Evolutionary conservation across 2,329 filamentous ascomycete species (phyloP).

Genomic region (Calonectria naviculata): DNA sequence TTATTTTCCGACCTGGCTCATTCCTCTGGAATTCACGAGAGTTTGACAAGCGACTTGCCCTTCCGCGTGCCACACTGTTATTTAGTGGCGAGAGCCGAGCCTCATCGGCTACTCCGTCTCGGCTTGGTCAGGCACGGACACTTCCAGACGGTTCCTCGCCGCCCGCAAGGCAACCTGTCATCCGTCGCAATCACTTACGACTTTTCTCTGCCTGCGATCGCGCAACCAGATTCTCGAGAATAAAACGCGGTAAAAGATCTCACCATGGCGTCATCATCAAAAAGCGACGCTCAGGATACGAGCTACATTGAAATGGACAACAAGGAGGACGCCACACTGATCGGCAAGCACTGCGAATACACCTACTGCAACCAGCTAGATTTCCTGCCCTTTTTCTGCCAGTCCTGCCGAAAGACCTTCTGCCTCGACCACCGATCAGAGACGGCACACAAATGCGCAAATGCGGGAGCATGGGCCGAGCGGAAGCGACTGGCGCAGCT

Average conservation of each 20-base stretch:
- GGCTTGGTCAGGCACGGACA: conserved; percentile 42
- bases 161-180: conserved; percentile 37
- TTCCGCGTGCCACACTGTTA: not conserved
- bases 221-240: not conserved
- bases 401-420: conserved; percentile 86
- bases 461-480: conserved; percentile 71
- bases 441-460: conserved; percentile 76
- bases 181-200: conserved; percentile 40
- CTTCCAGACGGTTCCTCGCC: conserved; percentile 49
- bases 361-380: conserved; percentile 94
- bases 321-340: conserved; percentile 79
- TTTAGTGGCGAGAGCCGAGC: conserved; percentile 12
- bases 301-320: conserved; percentile 80
- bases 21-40: not conserved
- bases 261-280: conserved; percentile 66
- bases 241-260: conserved; percentile 24
- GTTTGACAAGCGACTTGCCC: not conserved
- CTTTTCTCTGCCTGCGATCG: conserved; percentile 39
- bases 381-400: conserved; percentile 94
- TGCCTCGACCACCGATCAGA: conserved; percentile 96
- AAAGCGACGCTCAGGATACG: conserved; percentile 54
- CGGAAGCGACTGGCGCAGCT: conserved; percentile 66
- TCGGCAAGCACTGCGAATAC: conserved; percentile 92
- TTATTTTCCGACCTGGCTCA: not conserved
- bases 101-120: conserved; percentile 28